Evolutionary conservation across 2,329 filamentous ascomycete genomes (phyloP).

Genomic region (Colletotrichum noveboracense): DNA sequence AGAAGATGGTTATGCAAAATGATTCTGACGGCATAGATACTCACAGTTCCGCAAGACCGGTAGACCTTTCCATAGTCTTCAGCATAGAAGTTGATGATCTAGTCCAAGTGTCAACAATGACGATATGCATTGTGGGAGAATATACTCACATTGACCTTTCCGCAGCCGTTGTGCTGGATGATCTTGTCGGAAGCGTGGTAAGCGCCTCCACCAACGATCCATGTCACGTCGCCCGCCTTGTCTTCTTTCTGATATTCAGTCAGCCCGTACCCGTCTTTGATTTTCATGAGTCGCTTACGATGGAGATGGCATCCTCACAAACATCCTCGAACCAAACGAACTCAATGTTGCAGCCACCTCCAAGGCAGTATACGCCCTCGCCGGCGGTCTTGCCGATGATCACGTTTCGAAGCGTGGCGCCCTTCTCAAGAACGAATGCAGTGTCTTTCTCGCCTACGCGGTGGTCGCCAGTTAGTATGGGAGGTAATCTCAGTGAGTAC

Average conservation of each 20-base stretch:
- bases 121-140: accelerated
- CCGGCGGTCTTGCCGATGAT: conserved; percentile 44
- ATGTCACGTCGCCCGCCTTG: conserved; percentile 26
- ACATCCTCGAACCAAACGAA: conserved; percentile 32
- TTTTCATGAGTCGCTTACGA: conserved; percentile 2
- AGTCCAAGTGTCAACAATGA: not conserved
- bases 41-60: conserved; percentile 45
- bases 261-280: not conserved
- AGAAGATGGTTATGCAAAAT: not conserved
- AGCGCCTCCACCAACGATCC: conserved; percentile 43
- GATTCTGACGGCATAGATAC: not conserved
- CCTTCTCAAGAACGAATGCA: conserved; percentile 45
- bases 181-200: conserved; percentile 42
- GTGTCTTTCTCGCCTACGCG: conserved; percentile 41
- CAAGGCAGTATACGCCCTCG: conserved; percentile 32
- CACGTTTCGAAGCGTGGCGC: conserved; percentile 50
- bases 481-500: too few relatives aligned
- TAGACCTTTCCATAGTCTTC: conserved; percentile 53
- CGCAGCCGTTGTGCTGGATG: conserved; percentile 43
- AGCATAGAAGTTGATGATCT: conserved; percentile 44
- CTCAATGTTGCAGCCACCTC: conserved; percentile 29
- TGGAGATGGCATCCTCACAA: conserved; percentile 30
- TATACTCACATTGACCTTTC: conserved; percentile 29
- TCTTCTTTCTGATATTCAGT: conserved; percentile 22
- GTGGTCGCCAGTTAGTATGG: not conserved